phyloP scores from a whole-genome alignment of 139 green algal species.

The Marvania coccoides region DNA sequence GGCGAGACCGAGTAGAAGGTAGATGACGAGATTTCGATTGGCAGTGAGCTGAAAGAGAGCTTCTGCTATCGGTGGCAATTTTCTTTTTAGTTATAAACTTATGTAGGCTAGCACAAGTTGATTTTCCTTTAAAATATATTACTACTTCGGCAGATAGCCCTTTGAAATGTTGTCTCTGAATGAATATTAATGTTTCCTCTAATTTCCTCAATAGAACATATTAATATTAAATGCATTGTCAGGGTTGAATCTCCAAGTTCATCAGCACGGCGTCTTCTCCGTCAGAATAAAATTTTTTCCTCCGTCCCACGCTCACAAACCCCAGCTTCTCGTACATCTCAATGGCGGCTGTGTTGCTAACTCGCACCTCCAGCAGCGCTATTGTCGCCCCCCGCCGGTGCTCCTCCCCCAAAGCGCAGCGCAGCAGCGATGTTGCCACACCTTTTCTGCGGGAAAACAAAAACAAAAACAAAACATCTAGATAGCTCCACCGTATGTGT shows the following conservation, averaged over 20 bases:
- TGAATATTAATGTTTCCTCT: not conserved
- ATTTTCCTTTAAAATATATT: too few relatives aligned
- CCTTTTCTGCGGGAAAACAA: too few relatives aligned
- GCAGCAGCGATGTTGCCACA: not conserved
- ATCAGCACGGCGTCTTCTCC: conserved; percentile 19
- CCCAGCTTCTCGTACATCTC: conserved; percentile 11
- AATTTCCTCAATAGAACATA: too few relatives aligned
- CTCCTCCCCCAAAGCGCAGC: not conserved
- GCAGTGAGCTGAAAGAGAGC: too few relatives aligned
- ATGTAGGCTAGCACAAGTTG: too few relatives aligned
- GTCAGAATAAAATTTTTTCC: conserved; percentile 12
- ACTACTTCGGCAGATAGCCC: too few relatives aligned
- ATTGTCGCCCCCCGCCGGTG: not conserved
- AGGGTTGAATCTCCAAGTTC: not conserved
- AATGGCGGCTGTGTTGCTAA: not conserved
- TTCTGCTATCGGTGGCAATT: too few relatives aligned
- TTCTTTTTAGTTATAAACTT: too few relatives aligned
- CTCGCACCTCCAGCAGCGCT: conserved; percentile 7
- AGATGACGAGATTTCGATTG: too few relatives aligned
- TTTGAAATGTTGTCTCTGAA: not conserved
- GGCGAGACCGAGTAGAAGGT: too few relatives aligned
- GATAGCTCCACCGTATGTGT: too few relatives aligned
- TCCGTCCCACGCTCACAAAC: conserved; percentile 7
- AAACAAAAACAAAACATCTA: too few relatives aligned
- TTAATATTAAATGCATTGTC: not conserved